phyloP scores from a whole-genome alignment of 208 protist genomes.

The Acanthamoeba sp. region DNA sequence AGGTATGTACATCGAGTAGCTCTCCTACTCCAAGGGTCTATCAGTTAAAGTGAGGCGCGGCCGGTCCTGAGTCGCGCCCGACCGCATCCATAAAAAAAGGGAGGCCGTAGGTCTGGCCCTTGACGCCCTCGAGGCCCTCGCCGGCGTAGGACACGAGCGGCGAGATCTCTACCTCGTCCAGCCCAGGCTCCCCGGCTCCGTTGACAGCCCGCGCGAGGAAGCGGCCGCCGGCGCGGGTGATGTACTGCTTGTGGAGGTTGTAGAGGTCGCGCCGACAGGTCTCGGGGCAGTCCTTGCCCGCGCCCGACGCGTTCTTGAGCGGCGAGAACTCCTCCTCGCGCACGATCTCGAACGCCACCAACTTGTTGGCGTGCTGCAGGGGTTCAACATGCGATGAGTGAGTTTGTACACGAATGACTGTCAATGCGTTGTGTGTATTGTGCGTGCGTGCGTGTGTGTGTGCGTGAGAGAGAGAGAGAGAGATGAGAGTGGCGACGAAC shows the following conservation, averaged over 20 bases:
- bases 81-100: conserved; percentile 38
- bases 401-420: too few species aligned
- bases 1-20: too few species aligned
- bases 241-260: conserved; percentile 90
- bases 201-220: background rate
- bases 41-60: conserved; percentile 7
- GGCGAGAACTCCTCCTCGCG: conserved; percentile 96
- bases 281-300: conserved; percentile 91
- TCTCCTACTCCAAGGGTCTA: background rate
- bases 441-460: too few species aligned
- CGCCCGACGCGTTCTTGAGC: conserved; percentile 96
- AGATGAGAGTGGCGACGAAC: background rate
- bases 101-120: conserved; percentile 6
- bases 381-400: too few species aligned
- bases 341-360: conserved; percentile 93
- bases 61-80: background rate
- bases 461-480: too few species aligned
- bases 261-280: conserved; percentile 91
- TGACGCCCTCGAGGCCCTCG: conserved; percentile 89
- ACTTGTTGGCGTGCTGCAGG: conserved; percentile 77
- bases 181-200: too few species aligned
- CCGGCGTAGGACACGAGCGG: conserved; percentile 94
- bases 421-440: background rate
- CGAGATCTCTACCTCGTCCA: conserved; percentile 92
- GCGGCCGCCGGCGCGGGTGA: conserved; percentile 79